phyloP scores from a whole-genome alignment of 345 rosid species.

The Firmiana major region DNA sequence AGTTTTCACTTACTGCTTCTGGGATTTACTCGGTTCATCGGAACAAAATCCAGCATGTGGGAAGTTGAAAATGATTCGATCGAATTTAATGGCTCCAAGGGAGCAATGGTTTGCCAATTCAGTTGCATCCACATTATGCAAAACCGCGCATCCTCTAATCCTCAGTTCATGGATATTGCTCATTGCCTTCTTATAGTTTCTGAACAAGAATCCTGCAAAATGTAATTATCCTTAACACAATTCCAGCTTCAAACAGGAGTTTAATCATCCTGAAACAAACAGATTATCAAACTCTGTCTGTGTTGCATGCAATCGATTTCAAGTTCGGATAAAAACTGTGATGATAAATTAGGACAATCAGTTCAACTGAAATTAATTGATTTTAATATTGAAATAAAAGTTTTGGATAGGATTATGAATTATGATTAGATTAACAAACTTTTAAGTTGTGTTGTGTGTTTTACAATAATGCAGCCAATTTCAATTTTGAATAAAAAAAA shows the following conservation, averaged over 20 bases:
- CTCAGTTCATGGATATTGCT: constrained; percentile 35
- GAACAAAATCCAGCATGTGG: constrained; percentile 36
- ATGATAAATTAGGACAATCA: no score
- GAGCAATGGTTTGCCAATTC: neutral
- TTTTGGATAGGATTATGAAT: no score
- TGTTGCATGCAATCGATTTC: no score
- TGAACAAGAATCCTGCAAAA: constrained; percentile 31
- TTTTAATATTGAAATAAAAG: no score
- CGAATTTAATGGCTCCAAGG: constrained; percentile 9
- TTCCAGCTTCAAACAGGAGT: neutral
- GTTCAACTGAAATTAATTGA: no score
- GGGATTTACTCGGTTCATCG: constrained; percentile 7
- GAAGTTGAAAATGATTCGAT: constrained; percentile 38
- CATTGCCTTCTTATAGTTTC: constrained; percentile 40
- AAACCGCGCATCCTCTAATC: constrained; percentile 25
- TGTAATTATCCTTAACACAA: neutral
- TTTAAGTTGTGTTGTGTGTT: no score
- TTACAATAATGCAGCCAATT: no score
- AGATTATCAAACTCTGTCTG: no score
- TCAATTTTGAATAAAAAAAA: no score
- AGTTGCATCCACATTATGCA: constrained; percentile 28
- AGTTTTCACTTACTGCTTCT: neutral
- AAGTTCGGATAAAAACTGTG: no score
- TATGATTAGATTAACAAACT: no score
- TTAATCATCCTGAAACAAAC: neutral